phyloP scores from a whole-genome alignment of 208 protist species.

The Crithidia fasciculata region DNA sequence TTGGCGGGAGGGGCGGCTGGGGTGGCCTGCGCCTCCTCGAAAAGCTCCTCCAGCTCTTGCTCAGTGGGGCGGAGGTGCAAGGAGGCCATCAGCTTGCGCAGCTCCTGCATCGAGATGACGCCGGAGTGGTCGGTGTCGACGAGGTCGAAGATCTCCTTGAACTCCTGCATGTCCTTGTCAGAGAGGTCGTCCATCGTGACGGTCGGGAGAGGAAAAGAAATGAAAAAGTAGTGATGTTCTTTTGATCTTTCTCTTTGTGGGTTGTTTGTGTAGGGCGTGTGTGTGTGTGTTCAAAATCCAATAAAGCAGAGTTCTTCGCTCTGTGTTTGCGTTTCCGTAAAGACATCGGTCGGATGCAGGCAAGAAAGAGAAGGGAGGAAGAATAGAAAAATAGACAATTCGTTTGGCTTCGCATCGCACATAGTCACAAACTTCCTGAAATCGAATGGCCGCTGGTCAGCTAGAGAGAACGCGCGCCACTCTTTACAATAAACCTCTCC shows the following conservation, averaged over 20 bases:
- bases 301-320: too few species aligned
- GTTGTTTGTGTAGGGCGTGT: too few species aligned
- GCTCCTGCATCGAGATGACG: slow-evolving; percentile 74
- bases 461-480: too few species aligned
- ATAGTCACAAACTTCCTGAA: too few species aligned
- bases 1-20: not conserved
- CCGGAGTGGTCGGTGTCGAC: slow-evolving; percentile 83
- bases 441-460: too few species aligned
- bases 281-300: not conserved
- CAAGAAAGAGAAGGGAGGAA: not conserved
- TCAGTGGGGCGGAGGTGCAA: slow-evolving; percentile 87
- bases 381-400: not conserved
- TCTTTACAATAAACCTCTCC: too few species aligned
- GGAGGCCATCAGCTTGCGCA: slow-evolving; percentile 88
- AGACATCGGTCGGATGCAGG: too few species aligned
- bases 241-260: not conserved
- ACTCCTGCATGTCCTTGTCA: slow-evolving; percentile 81
- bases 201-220: not conserved
- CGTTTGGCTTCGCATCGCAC: not conserved
- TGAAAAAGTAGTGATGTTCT: not conserved
- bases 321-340: too few species aligned
- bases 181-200: slow-evolving; percentile 42
- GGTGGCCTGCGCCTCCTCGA: slow-evolving; percentile 51
- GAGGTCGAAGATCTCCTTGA: slow-evolving; percentile 94
- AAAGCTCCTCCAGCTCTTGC: slow-evolving; percentile 85